A percentile compares a stretch with the other conserved stretches of the same genome.
Evolutionary conservation across 352 stramenopile species (phyloP).

Genomic region (Blastocystis sp.): DNA sequence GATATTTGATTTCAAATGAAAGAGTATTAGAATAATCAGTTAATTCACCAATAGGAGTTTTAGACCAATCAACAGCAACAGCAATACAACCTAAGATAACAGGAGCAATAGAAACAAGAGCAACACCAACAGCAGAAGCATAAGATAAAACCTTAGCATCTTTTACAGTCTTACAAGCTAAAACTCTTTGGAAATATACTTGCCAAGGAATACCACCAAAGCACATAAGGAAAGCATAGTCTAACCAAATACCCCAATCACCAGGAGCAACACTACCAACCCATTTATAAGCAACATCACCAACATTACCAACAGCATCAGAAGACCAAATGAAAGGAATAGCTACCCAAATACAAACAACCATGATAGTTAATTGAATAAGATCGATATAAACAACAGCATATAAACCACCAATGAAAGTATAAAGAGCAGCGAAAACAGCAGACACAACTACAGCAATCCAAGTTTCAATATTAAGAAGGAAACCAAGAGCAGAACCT

Average conservation of each 20-base stretch:
- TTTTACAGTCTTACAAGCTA: constrained; percentile 32
- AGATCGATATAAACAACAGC: constrained; percentile 37
- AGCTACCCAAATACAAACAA: constrained; percentile 33
- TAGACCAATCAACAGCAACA: constrained; percentile 32
- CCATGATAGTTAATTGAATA: constrained; percentile 37
- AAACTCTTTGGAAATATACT: constrained; percentile 39
- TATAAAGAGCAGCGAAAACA: constrained; percentile 15
- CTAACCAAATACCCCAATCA: constrained; percentile 13
- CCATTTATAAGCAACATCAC: constrained; percentile 1
- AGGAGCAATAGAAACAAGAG: constrained; percentile 23
- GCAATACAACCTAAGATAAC: constrained; percentile 29
- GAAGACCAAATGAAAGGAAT: constrained; percentile 30
- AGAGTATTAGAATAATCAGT: constrained; percentile 21
- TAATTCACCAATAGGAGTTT: constrained; percentile 26
- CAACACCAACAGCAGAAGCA: constrained; percentile 25
- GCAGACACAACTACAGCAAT: constrained; percentile 29
- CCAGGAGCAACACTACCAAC: constrained; percentile 5
- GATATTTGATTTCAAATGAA: constrained; percentile 34
- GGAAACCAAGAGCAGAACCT: constrained; percentile 19
- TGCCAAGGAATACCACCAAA: constrained; percentile 39
- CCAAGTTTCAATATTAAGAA: constrained; percentile 7
- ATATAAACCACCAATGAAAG: constrained; percentile 38
- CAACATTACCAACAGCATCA: constrained; percentile 13
- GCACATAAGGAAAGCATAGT: constrained; percentile 34
- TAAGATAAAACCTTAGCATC: constrained; percentile 35